phyloP scores from a whole-genome alignment of 108 stramenopile species.

The Hondaea fermentalgiana region DNA sequence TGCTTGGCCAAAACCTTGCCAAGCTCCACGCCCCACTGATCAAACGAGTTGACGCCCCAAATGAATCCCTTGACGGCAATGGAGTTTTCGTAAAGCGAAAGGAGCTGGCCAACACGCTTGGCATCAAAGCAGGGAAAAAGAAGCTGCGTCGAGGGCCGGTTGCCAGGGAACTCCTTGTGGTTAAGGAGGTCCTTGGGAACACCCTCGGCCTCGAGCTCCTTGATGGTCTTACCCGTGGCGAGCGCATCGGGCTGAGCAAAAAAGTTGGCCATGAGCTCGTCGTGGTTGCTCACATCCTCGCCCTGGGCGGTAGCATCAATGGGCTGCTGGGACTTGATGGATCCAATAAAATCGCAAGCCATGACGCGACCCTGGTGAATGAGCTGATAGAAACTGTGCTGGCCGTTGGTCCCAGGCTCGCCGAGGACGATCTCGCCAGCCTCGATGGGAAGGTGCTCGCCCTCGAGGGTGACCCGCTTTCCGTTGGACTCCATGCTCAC shows the following conservation, averaged over 20 bases:
- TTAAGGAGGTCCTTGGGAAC: slow-evolving; percentile 72
- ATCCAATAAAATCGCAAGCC: slow-evolving; percentile 92
- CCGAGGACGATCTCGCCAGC: slow-evolving; percentile 96
- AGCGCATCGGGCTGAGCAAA: slow-evolving; percentile 98
- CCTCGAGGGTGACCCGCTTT: slow-evolving; percentile 80
- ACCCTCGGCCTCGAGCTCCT: slow-evolving; percentile 80
- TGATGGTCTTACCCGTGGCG: slow-evolving; percentile 71
- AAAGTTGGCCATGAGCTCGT: slow-evolving; percentile 98
- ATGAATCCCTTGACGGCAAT: slow-evolving; percentile 98
- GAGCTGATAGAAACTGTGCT: slow-evolving; percentile 98
- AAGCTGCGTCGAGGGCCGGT: slow-evolving; percentile 87
- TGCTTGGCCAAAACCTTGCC: slow-evolving; percentile 85
- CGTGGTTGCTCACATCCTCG: slow-evolving; percentile 86
- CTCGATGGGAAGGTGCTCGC: slow-evolving; percentile 40
- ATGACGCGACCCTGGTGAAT: slow-evolving; percentile 95
- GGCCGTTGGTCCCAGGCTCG: slow-evolving; percentile 96
- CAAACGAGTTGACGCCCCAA: slow-evolving; percentile 97
- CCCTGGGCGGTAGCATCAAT: slow-evolving; percentile 68
- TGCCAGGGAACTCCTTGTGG: slow-evolving; percentile 88
- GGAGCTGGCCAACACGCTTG: slow-evolving; percentile 80
- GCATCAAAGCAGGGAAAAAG: slow-evolving; percentile 87
- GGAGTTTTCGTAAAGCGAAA: slow-evolving; percentile 93
- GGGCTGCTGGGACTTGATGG: slow-evolving; percentile 68
- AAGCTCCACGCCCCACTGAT: slow-evolving; percentile 99
- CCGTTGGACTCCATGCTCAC: slow-evolving; percentile 99